Conservation (phyloP, 2,329 filamentous ascomycete genomes). For the Fusarium verrucosum region DNA sequence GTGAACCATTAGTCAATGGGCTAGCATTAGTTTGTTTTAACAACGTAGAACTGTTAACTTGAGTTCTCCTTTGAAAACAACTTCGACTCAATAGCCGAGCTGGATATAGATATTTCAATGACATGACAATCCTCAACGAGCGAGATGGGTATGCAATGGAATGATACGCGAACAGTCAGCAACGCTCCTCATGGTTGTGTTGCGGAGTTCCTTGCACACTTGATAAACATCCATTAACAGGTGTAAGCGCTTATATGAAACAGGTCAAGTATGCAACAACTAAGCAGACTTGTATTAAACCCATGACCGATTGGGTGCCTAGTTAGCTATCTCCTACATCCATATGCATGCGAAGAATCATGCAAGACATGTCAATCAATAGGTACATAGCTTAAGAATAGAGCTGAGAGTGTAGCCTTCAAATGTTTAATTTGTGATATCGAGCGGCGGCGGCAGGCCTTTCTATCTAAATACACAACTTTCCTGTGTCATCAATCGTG, state of each 20-base stretch:
- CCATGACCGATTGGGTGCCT: no score
- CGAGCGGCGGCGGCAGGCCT: slow-evolving; percentile 42
- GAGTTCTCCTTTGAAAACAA: not conserved
- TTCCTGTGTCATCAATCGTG: slow-evolving; percentile 44
- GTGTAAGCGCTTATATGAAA: slow-evolving; percentile 3
- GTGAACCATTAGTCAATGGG: not conserved
- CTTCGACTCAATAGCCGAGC: not conserved
- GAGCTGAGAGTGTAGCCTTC: slow-evolving; percentile 5
- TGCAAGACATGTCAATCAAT: not conserved
- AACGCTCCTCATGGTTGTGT: not conserved
- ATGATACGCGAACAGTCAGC: not conserved
- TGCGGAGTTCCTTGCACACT: not conserved
- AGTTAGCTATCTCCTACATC: no score
- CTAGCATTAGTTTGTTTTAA: not conserved
- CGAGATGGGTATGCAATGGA: not conserved
- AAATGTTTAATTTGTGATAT: slow-evolving; percentile 38
- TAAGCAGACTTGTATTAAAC: no score
- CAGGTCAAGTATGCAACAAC: no score
- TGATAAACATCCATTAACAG: not conserved
- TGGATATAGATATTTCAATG: not conserved
- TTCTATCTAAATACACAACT: slow-evolving; percentile 45
- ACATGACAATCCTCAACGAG: slow-evolving; percentile 10
- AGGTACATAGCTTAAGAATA: not conserved
- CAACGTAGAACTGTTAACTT: not conserved
- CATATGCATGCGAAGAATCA: not conserved